phyloP scores from a whole-genome alignment of 2,329 filamentous ascomycete genomes.

The Fusarium xylarioides region DNA sequence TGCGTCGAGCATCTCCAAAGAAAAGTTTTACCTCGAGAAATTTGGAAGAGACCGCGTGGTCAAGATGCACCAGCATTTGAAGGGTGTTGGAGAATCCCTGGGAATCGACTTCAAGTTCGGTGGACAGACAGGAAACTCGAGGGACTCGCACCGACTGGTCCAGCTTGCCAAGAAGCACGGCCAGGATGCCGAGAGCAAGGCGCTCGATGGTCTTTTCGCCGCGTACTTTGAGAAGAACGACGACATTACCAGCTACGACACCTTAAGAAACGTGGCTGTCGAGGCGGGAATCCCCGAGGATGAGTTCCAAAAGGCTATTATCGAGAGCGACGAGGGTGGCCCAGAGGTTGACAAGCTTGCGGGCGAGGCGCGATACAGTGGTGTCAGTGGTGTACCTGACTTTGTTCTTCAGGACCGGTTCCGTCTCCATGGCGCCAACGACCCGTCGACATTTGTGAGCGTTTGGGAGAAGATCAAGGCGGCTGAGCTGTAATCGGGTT shows the following conservation, averaged over 20 bases:
- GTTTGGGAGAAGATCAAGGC: constrained; percentile 68
- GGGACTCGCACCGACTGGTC: constrained; percentile 76
- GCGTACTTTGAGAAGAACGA: constrained; percentile 55
- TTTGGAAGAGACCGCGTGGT: constrained; percentile 73
- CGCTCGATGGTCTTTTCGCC: constrained; percentile 57
- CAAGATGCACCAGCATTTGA: constrained; percentile 45
- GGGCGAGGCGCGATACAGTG: constrained; percentile 40
- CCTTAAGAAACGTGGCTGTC: constrained; percentile 48
- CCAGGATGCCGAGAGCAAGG: constrained; percentile 63
- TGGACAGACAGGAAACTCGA: constrained; percentile 77
- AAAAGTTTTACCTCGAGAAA: constrained; percentile 48
- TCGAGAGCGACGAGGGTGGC: constrained; percentile 60
- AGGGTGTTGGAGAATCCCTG: constrained; percentile 43
- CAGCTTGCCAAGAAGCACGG: constrained; percentile 60
- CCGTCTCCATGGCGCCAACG: constrained; percentile 75
- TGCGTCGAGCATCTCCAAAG: constrained; percentile 48
- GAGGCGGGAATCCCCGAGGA: constrained; percentile 57
- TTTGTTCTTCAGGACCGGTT: constrained; percentile 76
- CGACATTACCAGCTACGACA: constrained; percentile 54
- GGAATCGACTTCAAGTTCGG: constrained; percentile 64
- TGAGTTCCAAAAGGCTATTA: constrained; percentile 49
- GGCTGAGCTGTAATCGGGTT: constrained; percentile 26
- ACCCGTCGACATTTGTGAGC: constrained; percentile 69
- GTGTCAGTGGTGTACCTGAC: constrained; percentile 74
- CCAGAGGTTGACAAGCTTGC: constrained; percentile 47